Conservation (phyloP, 225 moss, liverwort and hornwort genomes). For the Climacium dendroides region DNA sequence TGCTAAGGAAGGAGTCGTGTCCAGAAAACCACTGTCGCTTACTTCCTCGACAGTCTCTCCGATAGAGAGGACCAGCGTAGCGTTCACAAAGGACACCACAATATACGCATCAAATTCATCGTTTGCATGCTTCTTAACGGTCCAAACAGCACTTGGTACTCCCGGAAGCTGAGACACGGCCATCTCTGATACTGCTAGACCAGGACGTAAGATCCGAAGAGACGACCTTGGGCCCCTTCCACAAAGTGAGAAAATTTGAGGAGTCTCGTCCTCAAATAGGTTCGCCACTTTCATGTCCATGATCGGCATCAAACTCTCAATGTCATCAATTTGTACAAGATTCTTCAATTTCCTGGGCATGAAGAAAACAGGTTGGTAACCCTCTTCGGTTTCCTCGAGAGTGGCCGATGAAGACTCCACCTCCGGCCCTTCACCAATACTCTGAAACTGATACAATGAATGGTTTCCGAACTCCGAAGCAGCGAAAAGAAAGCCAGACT, state of each 20-base stretch:
- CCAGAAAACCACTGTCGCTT: conserved; percentile 91
- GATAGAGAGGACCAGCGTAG: conserved; percentile 92
- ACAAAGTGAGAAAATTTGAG: conserved; percentile 81
- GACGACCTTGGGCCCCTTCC: conserved; percentile 90
- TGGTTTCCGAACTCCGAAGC: conserved; percentile 98
- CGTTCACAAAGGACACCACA: conserved; percentile 93
- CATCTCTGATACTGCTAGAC: conserved; percentile 98
- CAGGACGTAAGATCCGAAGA: conserved; percentile 80
- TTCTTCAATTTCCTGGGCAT: conserved; percentile 92
- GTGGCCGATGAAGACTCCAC: conserved; percentile 87
- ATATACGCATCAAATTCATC: conserved; percentile 99
- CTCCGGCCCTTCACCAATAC: conserved; percentile 81
- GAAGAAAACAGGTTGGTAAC: conserved; percentile 92
- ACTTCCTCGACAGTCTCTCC: conserved; percentile 99
- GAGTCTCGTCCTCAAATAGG: conserved; percentile 90
- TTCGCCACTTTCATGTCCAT: conserved; percentile 99
- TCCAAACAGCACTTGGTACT: conserved; percentile 99
- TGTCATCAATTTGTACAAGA: conserved; percentile 89
- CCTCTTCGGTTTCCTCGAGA: conserved; percentile 88
- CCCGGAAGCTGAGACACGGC: conserved; percentile 96
- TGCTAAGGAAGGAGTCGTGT: conserved; percentile 92
- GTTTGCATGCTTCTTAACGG: conserved; percentile 80
- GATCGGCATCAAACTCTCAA: conserved; percentile 97
- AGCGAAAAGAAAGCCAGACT: conserved; percentile 89
- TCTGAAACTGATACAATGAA: conserved; percentile 45